Conservation (phyloP, 495 filamentous ascomycete genomes). For the Zalerion maritima region DNA sequence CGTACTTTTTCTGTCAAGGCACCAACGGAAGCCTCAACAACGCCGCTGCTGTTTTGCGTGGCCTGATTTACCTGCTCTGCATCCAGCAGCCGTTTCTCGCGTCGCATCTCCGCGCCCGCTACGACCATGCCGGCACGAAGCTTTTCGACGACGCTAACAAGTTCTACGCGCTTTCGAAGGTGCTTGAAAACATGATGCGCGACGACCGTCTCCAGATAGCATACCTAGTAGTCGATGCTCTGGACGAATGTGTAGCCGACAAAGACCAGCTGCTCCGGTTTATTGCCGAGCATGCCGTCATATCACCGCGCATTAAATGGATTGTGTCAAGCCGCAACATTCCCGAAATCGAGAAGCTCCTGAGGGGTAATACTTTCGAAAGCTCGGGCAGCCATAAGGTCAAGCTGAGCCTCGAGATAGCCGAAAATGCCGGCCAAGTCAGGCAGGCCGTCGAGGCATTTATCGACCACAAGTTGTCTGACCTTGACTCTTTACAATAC, state of each 20-base stretch:
- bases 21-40: constrained; percentile 17
- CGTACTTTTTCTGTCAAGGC: constrained; percentile 36
- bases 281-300: constrained; percentile 10
- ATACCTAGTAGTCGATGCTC: constrained; percentile 31
- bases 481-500: constrained; percentile 8
- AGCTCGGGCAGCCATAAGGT: constrained; percentile 1
- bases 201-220: constrained; percentile 10
- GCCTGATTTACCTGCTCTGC: constrained; percentile 19
- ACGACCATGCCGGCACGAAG: constrained; percentile 12
- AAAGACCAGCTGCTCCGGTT: constrained; percentile 18
- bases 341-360: constrained; percentile 17
- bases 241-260: constrained; percentile 30
- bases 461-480: constrained; percentile 18
- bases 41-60: constrained; percentile 18
- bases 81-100: constrained; percentile 20
- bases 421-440: constrained; percentile 9
- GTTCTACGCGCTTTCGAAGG: constrained; percentile 13
- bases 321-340: constrained; percentile 27
- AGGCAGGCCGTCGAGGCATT: constrained; percentile 15
- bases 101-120: constrained; percentile 15
- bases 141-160: constrained; percentile 20
- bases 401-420: constrained; percentile 20
- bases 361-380: constrained; percentile 7
- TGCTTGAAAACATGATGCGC: constrained; percentile 18
- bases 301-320: constrained; percentile 19